phyloP scores from a whole-genome alignment of 2,329 filamentous ascomycete genomes.

The Cercospora janseana region DNA sequence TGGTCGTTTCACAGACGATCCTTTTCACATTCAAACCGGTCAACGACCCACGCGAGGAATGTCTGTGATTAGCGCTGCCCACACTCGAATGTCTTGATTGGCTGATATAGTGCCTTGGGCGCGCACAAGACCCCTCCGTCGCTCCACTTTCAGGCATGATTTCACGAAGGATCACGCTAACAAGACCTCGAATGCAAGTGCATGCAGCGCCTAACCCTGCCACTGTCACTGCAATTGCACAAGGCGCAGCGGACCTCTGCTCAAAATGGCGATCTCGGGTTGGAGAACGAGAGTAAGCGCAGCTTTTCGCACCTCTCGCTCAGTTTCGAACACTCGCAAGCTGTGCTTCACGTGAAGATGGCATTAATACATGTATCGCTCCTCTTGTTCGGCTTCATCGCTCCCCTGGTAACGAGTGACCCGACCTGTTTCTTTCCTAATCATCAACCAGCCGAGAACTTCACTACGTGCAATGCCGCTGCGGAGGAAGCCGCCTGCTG shows the following conservation, averaged over 20 bases:
- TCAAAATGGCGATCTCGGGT: too few relatives aligned
- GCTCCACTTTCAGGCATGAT: not conserved
- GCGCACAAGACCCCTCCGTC: not conserved
- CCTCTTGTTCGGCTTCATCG: not conserved
- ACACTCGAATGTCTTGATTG: not conserved
- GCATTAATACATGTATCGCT: not conserved
- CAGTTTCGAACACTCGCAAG: too few relatives aligned
- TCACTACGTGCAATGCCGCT: constrained; percentile 19
- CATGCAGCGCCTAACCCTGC: not conserved
- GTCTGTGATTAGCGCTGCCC: not conserved
- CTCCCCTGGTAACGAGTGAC: not conserved
- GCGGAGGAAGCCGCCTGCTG: constrained; percentile 17
- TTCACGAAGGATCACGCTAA: not conserved
- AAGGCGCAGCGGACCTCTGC: not conserved
- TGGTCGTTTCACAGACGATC: not conserved
- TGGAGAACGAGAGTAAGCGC: too few relatives aligned
- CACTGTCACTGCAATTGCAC: too few relatives aligned
- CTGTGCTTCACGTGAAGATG: not conserved
- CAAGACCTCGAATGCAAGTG: not conserved
- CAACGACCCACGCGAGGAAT: not conserved
- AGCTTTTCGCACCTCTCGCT: too few relatives aligned
- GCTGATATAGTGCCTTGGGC: not conserved
- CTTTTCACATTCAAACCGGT: not conserved
- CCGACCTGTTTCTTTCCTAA: constrained; percentile 20
- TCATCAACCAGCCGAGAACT: constrained; percentile 14